Percentiles rank a stretch among this genome's conserved stretches.
Conservation (phyloP, 148 eudicot genomes). For the Simmondsia chinensis region DNA sequence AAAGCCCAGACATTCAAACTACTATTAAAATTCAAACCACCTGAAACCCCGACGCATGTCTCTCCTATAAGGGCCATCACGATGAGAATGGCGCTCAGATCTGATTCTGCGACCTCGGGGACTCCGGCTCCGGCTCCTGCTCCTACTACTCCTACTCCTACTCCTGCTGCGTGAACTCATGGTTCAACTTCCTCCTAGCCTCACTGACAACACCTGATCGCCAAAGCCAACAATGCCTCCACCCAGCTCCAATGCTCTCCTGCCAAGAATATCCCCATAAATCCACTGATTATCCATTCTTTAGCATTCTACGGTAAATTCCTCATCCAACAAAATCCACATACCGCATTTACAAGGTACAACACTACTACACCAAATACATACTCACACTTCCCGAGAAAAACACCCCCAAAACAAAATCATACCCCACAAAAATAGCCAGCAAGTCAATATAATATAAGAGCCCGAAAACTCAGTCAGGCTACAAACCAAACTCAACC, state of each 20-base stretch:
- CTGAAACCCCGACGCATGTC: constrained; percentile 89
- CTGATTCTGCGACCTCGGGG: constrained; percentile 80
- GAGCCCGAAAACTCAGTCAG: too few species aligned
- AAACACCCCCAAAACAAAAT: too few species aligned
- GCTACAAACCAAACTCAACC: too few species aligned
- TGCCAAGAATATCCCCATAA: constrained; percentile 49
- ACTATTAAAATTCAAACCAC: constrained; percentile 48
- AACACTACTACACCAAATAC: too few species aligned
- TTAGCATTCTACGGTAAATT: constrained; percentile 18
- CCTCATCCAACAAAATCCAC: constrained; percentile 30
- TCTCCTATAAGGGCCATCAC: constrained; percentile 93
- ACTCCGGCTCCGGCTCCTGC: constrained; percentile 84
- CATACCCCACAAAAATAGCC: too few species aligned
- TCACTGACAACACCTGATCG: constrained; percentile 28
- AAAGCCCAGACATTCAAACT: constrained; percentile 8
- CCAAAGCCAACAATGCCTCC: constrained; percentile 50
- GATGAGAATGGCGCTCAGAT: constrained; percentile 66
- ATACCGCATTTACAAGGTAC: constrained; percentile 16
- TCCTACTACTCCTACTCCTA: too few species aligned
- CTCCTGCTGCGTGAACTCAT: constrained; percentile 72
- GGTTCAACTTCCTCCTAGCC: constrained; percentile 30
- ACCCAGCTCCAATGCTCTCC: constrained; percentile 34
- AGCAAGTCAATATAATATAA: too few species aligned
- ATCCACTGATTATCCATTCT: constrained; percentile 23
- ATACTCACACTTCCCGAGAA: too few species aligned